Base-by-base conservation (phyloP, 1,284 basidiomycete genomes). In the Cutaneotrichosporon cyanovorans region DNA sequence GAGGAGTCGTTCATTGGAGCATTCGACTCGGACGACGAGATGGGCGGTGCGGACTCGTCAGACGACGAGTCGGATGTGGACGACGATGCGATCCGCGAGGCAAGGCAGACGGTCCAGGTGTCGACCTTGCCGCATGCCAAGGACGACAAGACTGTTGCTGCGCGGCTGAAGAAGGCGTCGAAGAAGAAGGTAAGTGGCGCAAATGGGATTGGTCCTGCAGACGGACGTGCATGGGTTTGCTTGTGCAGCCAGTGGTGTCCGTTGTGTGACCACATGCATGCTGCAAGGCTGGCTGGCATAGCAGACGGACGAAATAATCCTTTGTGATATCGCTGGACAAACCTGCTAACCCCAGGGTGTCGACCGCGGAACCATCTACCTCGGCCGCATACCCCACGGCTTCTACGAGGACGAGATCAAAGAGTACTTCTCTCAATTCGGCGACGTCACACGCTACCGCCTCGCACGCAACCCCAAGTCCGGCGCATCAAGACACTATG, bases 371-470 rank as follows among this genome's bases (percentile, higher is more conserved):
- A 88, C 93, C 0, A 68, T 98, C 22, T 93, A 83, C 75, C 77
- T 99, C 43, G 84, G 89, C 14, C 82, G 90, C 53, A 79, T 99
- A 55, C 95, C 95, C 1, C 89, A 96, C 60, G 93, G 92, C 18
- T 98, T 98, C 74, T 93, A 90, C 72, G 95, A 99, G 72, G 85
- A 87, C 46, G 84, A 97, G 72, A 83, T 98, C 73, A 82, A 81
- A 53, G 80, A 81, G 10, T 98, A 98, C 74, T 95, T 99, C 64
- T 78, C 82, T 23, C 95, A 99, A 68, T 99, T 98, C 59, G 95
- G 95, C 16, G 80, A 84, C 39, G 82, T 99, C 36, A 85, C 86
- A 4, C 83, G 93, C 33, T 68, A 97, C 35, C 81, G 95, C 16
- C 73, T 98, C 16, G 93, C 91, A 4, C 80, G 95, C 46, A 98